Base-by-base conservation (phyloP, 805 yeast genomes). In the Priceomyces melissophilus region DNA sequence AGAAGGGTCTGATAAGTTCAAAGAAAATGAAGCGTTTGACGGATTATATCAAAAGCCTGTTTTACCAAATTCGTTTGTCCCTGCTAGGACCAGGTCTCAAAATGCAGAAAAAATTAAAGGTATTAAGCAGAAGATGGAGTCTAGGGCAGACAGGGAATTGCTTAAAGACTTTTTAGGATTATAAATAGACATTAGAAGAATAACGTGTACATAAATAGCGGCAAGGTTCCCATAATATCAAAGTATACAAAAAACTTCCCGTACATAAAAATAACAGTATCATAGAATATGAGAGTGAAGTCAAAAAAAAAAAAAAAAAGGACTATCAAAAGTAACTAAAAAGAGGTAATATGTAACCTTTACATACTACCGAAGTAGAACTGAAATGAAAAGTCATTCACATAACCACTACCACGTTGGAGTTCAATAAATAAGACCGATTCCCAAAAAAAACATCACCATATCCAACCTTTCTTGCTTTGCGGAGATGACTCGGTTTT, bases 1-100 rank as follows among this genome's bases (percentile, higher is more conserved):
- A 12, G 57, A 63, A 14, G 93, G 95, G 8, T 82, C 95, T 1
- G 91, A 88, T 60, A 63, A 66, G 37, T 56, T 65, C 37, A 84
- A 81, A 55, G 89, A 91, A 10, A 74, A 81, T 31, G 76, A 72
- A 26, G 84, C 89, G 1, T 87, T 83, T 55, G 88, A 75, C 33
- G 97, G 97, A 15, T 65, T 84, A 43, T 69, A 73, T 44, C 68
- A 71, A 47, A 75, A 48, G 60, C 80, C 62, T 41, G 48, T 49
- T 25, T 57, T 67, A 49, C 72, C 69, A 42, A 71, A 62, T 57
- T 61, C 56, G 34, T 75, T 60, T 52, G 65, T 65, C n/a, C 50
- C 65, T 15, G 41, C 50, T 14, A 48, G 48, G 10, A 40, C 50
- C 41, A 59, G 63, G 54, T 49, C 54, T 45, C 39, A 42, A 14